Evolutionary conservation across 371 early-diverging fungal genomes (phyloP).

Genomic region (Mucor circinelloides): DNA sequence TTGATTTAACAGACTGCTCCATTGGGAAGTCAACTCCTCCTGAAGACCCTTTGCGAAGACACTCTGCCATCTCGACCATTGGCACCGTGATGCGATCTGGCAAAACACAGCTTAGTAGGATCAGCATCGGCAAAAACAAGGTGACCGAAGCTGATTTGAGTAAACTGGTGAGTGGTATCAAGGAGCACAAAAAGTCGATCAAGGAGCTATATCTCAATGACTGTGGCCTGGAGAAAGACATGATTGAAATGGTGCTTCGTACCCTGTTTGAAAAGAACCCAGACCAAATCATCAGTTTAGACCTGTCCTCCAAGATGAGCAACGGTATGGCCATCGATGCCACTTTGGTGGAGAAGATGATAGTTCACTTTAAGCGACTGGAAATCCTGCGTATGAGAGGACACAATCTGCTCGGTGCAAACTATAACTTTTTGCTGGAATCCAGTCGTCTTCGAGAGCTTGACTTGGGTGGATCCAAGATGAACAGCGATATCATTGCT

Average conservation of each 20-base stretch:
- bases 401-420: slow-evolving; percentile 4
- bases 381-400: slow-evolving; percentile 25
- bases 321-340: slow-evolving; percentile 11
- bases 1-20: slow-evolving; percentile 39
- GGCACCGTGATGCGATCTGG: slow-evolving; percentile 26
- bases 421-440: slow-evolving; percentile 19
- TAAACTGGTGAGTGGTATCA: slow-evolving; percentile 31
- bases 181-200: slow-evolving; percentile 25
- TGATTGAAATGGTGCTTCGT: slow-evolving; percentile 33
- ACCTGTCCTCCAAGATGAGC: slow-evolving; percentile 26
- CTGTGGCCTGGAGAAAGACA: slow-evolving; percentile 23
- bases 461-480: slow-evolving; percentile 23
- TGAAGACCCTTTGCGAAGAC: neutral
- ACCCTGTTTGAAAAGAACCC: slow-evolving; percentile 18
- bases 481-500: slow-evolving; percentile 12
- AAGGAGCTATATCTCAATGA: slow-evolving; percentile 35
- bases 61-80: slow-evolving; percentile 22
- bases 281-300: slow-evolving; percentile 16
- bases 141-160: slow-evolving; percentile 29
- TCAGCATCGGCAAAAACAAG: slow-evolving; percentile 34
- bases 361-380: slow-evolving; percentile 26
- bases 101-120: slow-evolving; percentile 24
- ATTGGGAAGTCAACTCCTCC: slow-evolving; percentile 21
- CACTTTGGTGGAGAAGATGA: slow-evolving; percentile 21
- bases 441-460: slow-evolving; percentile 18